Evolutionary conservation across 1,284 basidiomycete genomes (phyloP), one percentile per base, ranked within the genome.

Genomic region (Porodaedalea pini): DNA sequence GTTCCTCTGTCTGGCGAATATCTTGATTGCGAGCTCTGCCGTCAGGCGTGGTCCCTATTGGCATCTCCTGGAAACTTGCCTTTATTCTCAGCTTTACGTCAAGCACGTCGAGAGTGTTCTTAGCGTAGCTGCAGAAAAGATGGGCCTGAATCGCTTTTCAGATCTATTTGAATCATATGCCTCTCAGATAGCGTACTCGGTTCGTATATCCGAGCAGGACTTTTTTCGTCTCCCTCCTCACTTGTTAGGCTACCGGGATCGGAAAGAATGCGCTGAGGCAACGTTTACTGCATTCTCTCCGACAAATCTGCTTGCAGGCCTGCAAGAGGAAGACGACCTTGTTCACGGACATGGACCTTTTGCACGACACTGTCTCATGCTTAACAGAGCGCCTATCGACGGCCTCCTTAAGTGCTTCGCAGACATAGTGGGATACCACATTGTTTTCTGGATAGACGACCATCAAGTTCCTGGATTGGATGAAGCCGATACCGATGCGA

Each of bases 11-110:
- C 75, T 94, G 27, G 85, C 87, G 23, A 98, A 98, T 69, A 81
- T 91, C 60, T 88, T 95, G 75, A 79, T 98, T 31, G 80, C 85
- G 17, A 90, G 86, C 66, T 88, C 92, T 1, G 79, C 82, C 1
- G 81, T 90, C 10, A 82, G 95, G n/a, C 81, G 90, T n/a, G 87
- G 85, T 0, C 82, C 93, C 1, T 92, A 96, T 66, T 94, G 89
- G 81, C 87, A 95, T 69, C 70, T 98, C 36, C 75, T 98, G 57
- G 92, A 94, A 68, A 80, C 83, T 49, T 83, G 75, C 62, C 75
- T 79, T 40, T 71, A 73, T 63, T 73, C 71, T 10, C 65, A 73
- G 11, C 64, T 65, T 17, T 90, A 86, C 66, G 73, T 78, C 6
- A 66, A 65, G 4, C 86, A 92, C 63, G 81, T 94, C 37, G 80